Base-by-base conservation (phyloP, 2,329 filamentous ascomycete genomes). In the Orbilia quercus region DNA sequence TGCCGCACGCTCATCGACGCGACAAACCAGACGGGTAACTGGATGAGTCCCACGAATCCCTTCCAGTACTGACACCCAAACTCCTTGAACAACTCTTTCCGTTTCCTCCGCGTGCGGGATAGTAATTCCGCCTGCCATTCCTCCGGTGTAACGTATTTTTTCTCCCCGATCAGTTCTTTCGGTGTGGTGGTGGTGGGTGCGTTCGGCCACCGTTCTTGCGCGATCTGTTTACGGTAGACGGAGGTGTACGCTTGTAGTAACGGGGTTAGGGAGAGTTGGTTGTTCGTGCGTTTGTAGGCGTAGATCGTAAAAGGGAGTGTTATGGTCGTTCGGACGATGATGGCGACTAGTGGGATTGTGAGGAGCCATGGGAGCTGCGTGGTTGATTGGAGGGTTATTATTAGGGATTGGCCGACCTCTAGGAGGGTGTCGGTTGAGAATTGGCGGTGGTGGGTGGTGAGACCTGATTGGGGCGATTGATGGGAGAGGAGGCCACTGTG, bases 1-100 rank as follows among this genome's bases (percentile, higher is more conserved):
- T 59, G 72, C 4, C 76, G 59, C 40, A 78, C 47, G 5, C 75
- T 76, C 9, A 76, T 48, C 2, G 72, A 75, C 12, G 71, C 75
- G 16, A 59, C n/a, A 34, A 78, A 63, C 76, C 76, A 78, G 2
- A 78, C 73, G 0, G 76, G 76, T 1, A 78, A 53, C 60, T 78
- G 76, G 42, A 75, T 47, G 11, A 76, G 40, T 22, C 75, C 75
- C 5, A 77, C 65, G 9, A 74, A 75, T 3, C 66, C 47, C 51
- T 78, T 78, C 76, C 76, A 78, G 11, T 60, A 59, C 42, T 76
- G 75, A 40, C 75, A 76, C 0, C 75, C 75, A 22, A 76, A 76
- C 1, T 72, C 31, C 11, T 51, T 60, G 50, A 69, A 76, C 18
- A 78, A 25, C 44, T 78, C 73, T 25, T 50, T 58, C 4, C 76